Conservation (phyloP, 1,284 basidiomycete genomes). For the Fomitopsis betulina region DNA sequence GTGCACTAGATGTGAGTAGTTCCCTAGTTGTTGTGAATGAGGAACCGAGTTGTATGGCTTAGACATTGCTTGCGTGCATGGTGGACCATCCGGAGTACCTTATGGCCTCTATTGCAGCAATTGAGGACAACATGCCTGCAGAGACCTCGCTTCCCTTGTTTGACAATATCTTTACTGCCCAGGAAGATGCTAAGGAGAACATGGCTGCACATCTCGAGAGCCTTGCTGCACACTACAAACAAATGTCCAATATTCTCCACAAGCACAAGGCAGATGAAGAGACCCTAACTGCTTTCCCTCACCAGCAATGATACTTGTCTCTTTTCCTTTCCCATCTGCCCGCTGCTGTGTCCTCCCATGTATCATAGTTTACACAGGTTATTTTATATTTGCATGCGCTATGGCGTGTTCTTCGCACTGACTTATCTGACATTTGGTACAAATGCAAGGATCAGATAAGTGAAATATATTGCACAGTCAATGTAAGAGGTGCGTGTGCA, state of each 20-base stretch:
- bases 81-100: slow-evolving; percentile 65
- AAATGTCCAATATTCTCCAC: slow-evolving; percentile 62
- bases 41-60: slow-evolving; percentile 1
- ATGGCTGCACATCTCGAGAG: slow-evolving; percentile 73
- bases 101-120: slow-evolving; percentile 45
- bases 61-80: slow-evolving; percentile 60
- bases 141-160: slow-evolving; percentile 36
- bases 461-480: too few species aligned
- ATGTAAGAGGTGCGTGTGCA: too few species aligned
- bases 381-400: too few species aligned
- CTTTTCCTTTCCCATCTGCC: too few species aligned
- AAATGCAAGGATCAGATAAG: too few species aligned
- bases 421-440: too few species aligned
- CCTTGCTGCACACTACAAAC: slow-evolving; percentile 66
- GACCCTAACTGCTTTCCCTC: too few species aligned
- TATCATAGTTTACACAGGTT: too few species aligned
- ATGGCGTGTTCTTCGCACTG: too few species aligned
- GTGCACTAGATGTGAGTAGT: slow-evolving; percentile 54
- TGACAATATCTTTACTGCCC: slow-evolving; percentile 44
- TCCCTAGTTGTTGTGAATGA: background rate
- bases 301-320: too few species aligned
- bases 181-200: slow-evolving; percentile 49
- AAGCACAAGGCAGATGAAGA: slow-evolving; percentile 62
- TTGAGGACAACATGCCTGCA: slow-evolving; percentile 47
- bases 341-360: too few species aligned